These are phyloP conservation scores for Fusarium xylarioides DNA, from an alignment of 2,329 filamentous ascomycete genomes.

Conservation along the genomic window DNA sequence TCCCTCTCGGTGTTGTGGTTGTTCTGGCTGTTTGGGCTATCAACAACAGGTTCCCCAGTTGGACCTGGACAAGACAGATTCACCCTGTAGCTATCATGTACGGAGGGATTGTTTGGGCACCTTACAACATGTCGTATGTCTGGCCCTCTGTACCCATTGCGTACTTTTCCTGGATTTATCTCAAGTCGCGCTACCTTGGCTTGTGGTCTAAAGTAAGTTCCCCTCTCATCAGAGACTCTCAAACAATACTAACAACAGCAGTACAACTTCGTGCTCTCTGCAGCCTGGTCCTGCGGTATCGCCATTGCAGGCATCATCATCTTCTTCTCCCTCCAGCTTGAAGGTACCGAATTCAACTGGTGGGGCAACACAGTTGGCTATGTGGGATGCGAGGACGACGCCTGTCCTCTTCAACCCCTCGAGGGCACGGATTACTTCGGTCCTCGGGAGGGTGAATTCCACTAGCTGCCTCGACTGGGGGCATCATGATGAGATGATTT, in stretches of 20 bases:
- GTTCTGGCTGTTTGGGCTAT: constrained; percentile 54
- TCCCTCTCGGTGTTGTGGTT: constrained; percentile 58
- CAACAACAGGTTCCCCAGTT: constrained; percentile 53
- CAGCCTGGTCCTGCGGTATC: constrained; percentile 60
- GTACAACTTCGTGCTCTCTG: constrained; percentile 65
- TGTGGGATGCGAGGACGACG: constrained; percentile 53
- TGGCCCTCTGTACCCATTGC: constrained; percentile 63
- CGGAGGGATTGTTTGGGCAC: constrained; percentile 57
- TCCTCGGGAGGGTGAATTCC: constrained; percentile 52
- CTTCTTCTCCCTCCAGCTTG: constrained; percentile 61
- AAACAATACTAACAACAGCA: constrained; percentile 28
- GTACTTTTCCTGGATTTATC: constrained; percentile 61
- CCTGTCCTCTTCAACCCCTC: constrained; percentile 51
- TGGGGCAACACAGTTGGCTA: constrained; percentile 58
- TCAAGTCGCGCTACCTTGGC: constrained; percentile 58
- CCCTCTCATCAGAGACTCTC: accelerated
- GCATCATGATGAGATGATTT: constrained; percentile 32
- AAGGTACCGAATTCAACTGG: constrained; percentile 55
- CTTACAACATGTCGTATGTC: constrained; percentile 62
- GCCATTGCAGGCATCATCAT: constrained; percentile 62
- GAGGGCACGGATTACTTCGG: constrained; percentile 51
- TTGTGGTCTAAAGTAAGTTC: constrained; percentile 61
- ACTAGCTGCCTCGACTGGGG: constrained; percentile 5
- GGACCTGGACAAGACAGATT: constrained; percentile 54
- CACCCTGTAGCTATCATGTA: constrained; percentile 60